Conservation (phyloP, 768 basidiomycete species). For the Lactarius sanguifluus region DNA sequence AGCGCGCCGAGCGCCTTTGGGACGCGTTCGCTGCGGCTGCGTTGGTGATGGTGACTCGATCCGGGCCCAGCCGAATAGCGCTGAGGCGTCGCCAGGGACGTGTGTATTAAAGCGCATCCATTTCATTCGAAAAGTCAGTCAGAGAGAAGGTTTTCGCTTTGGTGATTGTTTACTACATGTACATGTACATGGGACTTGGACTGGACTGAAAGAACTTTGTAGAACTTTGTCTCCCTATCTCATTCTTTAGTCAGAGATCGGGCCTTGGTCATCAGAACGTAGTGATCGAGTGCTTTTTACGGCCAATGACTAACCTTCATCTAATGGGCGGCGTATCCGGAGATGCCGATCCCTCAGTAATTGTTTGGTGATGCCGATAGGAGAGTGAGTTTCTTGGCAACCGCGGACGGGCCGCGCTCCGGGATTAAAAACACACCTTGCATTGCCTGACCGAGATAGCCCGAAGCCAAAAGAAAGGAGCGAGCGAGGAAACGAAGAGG, state of each 20-base stretch:
- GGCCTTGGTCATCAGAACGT: no score
- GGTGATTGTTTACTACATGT: not conserved
- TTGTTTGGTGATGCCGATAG: not conserved
- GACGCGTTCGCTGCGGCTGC: conserved; percentile 1
- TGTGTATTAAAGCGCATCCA: not conserved
- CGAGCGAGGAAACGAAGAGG: not conserved
- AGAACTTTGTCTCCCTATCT: no score
- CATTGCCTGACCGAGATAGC: no score
- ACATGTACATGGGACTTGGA: no score
- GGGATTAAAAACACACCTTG: not conserved
- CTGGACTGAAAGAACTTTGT: no score
- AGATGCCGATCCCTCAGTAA: not conserved
- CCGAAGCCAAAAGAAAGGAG: not conserved
- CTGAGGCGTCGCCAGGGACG: not conserved
- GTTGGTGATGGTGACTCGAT: not conserved
- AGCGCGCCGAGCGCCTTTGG: not conserved
- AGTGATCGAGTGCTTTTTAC: no score
- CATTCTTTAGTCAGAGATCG: no score
- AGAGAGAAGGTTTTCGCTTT: not conserved
- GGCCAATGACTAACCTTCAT: not conserved
- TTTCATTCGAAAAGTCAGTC: not conserved
- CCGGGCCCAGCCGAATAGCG: not conserved
- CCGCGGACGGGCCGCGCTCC: not conserved
- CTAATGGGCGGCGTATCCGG: no score
- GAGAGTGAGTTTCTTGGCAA: not conserved